Conservation (phyloP, 1,284 basidiomycete species). For the Tilletia horrida region DNA sequence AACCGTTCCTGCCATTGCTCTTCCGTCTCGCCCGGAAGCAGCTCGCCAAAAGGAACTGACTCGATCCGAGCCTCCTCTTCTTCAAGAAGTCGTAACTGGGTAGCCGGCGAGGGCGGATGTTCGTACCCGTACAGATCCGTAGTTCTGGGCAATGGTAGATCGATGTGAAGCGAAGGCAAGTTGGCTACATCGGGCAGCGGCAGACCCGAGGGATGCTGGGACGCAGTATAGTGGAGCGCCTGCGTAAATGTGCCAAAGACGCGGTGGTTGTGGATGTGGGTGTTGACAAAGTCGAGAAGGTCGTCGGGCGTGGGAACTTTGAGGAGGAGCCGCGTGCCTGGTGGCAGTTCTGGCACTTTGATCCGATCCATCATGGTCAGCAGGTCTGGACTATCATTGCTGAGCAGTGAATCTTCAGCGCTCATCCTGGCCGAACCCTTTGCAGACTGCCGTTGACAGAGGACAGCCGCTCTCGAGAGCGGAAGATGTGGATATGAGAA, state of each 20-base stretch:
- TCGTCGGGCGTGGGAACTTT: neutral
- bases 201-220: neutral
- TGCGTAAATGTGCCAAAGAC: neutral
- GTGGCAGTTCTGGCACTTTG: neutral
- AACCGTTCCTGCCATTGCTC: conserved; percentile 22
- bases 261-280: conserved; percentile 13
- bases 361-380: neutral
- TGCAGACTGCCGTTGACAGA: too few relatives aligned
- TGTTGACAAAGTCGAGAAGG: conserved; percentile 11
- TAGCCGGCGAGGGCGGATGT: conserved; percentile 7
- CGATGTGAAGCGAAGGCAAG: neutral
- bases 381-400: neutral
- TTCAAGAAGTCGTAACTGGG: conserved; percentile 2
- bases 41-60: neutral
- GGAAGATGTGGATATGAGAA: too few relatives aligned
- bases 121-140: conserved; percentile 5
- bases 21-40: conserved; percentile 19
- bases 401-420: neutral
- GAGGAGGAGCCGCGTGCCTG: neutral
- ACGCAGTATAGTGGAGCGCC: neutral
- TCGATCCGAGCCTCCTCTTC: neutral
- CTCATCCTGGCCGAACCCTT: too few relatives aligned
- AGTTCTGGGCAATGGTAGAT: neutral
- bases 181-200: neutral
- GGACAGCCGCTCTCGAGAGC: too few relatives aligned